Base-by-base conservation (phyloP, 345 rosid species). In the Moricandia moricandioides region DNA sequence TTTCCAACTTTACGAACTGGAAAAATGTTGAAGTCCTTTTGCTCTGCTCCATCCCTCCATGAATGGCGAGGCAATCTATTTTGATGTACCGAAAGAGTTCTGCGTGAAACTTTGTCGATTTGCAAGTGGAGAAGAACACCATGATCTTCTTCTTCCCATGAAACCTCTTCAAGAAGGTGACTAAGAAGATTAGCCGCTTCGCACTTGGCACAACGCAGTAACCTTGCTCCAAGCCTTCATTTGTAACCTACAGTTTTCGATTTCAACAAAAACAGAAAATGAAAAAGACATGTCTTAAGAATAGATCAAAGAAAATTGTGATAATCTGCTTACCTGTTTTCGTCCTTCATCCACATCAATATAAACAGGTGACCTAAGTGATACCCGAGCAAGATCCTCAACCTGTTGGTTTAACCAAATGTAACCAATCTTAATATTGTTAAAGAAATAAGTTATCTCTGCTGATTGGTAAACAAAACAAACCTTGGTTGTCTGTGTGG, bases 71-170 rank as follows among this genome's bases (percentile, higher is more conserved):
- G 84, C 98, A 91, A 56, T 91, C 95, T 27, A 96, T 81, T 62
- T 91, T 85, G 66, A 91, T 88, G 78, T 88, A 91, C 66, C 90
- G 81, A 27, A 86, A 88, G 80, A 96, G 96, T 7, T 92, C 99
- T 0, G 93, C 78, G 69, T 96, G 98, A 43, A 84, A 96, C 74
- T 87, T 89, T 75, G 91, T 92, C 0, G 99, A 96, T 75, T 91
- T 88, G 82, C 96, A 89, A 3, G 99, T 92, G 10, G 98, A 96
- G 84, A 96, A 92, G 83, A 96, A 96, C 67, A 96, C 98, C 99
- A 96, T 89, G 81, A 96, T 89, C 84, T 96, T 96, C 91, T 92
- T 89, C 54, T 94, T 87, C 72, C 79, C 78, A 26, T 85, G 87
- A 1, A 54, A 73, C 81, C 91, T 89, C 86, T 86, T 91, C 90